Evolutionary conservation across 345 rosid genomes (phyloP), one percentile per base, ranked within the genome.

Genomic region (Erucastrum elatum): DNA sequence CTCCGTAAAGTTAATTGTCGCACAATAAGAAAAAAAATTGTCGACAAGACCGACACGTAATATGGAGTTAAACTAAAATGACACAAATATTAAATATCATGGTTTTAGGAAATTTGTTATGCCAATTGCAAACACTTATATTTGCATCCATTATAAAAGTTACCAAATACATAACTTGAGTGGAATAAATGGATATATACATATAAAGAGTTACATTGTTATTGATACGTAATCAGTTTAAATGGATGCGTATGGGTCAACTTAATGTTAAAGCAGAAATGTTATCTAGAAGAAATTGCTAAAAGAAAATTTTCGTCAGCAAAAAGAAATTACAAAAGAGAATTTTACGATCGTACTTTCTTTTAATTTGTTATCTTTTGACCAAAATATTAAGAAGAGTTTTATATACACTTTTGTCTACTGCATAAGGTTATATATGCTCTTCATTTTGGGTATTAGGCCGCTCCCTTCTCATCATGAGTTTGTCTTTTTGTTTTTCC

Each of bases 391-490:
- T 73, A 84, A 77, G 74, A 75, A 75, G 49, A 79, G 31, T 68
- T 63, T 71, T 80, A 29, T 75, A 74, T 64, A 53, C 77, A 73
- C 67, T 73, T 60, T 60, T 67, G 41, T 74, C 66, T 74, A 51
- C 75, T 58, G 70, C 49, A 25, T 1, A 77, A 84, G 89, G 87
- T 68, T 87, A 86, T 21, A 21, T 21, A 21, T 85, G 86, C 84
- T 83, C 88, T 85, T 77, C 88, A 82, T 26, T 72, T 74, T 68
- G 61, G 71, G 75, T 69, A 62, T 35, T 79, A 80, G 79, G 78
- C 74, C 82, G 79, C 82, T 80, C 79, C 82, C 79, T 74, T 68
- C 68, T 74, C 79, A 87, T 84, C 88, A 81, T 83, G 69, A 72
- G 5, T 33, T 76, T 82, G 72, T 77, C 83, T 82, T 68, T 49